Evolutionary conservation across 2,329 filamentous ascomycete species (phyloP).

Genomic region (Chaetomium globosum): DNA sequence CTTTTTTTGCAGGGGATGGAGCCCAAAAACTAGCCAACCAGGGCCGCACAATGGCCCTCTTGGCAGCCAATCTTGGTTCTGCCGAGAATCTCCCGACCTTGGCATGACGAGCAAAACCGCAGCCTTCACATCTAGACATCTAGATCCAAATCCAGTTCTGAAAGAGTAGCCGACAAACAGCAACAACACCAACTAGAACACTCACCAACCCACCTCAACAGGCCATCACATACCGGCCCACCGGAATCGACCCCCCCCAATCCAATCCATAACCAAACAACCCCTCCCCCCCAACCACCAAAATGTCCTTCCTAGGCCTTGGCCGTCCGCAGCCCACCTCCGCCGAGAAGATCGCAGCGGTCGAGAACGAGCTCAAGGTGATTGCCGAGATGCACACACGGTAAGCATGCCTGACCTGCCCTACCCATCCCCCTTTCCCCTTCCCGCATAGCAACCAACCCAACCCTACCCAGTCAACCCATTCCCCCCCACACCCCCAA

Average conservation of each 20-base stretch:
- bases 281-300: constrained; percentile 24
- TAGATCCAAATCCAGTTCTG: background rate
- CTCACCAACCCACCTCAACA: background rate
- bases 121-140: constrained; percentile 2
- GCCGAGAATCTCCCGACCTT: constrained; percentile 23
- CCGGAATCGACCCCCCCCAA: background rate
- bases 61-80: background rate
- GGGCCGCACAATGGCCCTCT: background rate
- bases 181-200: background rate
- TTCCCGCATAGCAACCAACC: background rate
- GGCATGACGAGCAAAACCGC: constrained; percentile 27
- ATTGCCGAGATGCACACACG: constrained; percentile 97
- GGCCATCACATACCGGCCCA: background rate
- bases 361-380: constrained; percentile 97
- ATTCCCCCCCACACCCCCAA: background rate
- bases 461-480: background rate
- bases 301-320: constrained; percentile 45
- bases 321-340: constrained; percentile 80
- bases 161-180: background rate
- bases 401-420: constrained; percentile 52
- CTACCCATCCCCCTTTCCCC: no score
- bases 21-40: constrained; percentile 17
- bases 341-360: constrained; percentile 94
- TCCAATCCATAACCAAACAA: background rate
- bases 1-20: constrained; percentile 15